A percentile compares a stretch with the other conserved stretches of the same genome.
phyloP scores from a whole-genome alignment of 1,284 basidiomycete species.

The Xerocomus minutiporus region DNA sequence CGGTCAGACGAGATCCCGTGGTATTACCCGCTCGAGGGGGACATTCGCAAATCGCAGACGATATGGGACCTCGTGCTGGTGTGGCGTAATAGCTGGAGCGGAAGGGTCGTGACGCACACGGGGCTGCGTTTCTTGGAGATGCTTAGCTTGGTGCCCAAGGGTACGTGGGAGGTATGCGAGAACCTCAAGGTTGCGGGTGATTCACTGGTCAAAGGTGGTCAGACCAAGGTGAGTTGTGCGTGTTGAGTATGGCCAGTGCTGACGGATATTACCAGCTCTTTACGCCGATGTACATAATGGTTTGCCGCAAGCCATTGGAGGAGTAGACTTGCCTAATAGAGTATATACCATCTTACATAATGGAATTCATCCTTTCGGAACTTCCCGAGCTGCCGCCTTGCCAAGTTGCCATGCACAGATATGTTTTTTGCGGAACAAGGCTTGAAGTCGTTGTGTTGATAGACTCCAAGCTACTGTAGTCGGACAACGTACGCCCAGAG shows the following conservation, averaged over 20 bases:
- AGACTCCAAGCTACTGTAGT: too few relatives aligned
- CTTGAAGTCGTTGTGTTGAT: too few relatives aligned
- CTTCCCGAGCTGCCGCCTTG: too few relatives aligned
- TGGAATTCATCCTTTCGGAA: not conserved
- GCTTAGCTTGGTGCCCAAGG: conserved; percentile 83
- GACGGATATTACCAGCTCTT: conserved; percentile 50
- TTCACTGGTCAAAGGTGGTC: conserved; percentile 81
- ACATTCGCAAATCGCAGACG: conserved; percentile 89
- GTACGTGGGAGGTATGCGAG: conserved; percentile 89
- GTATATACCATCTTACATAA: not conserved
- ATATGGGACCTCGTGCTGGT: conserved; percentile 87
- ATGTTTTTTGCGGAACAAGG: too few relatives aligned
- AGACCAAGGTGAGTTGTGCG: conserved; percentile 63
- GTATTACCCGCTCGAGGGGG: conserved; percentile 97
- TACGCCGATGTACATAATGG: conserved; percentile 75
- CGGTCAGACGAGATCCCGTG: conserved; percentile 80
- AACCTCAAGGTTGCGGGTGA: conserved; percentile 80
- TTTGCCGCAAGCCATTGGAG: conserved; percentile 58
- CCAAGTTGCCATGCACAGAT: too few relatives aligned
- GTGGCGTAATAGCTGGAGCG: conserved; percentile 87
- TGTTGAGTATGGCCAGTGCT: not conserved
- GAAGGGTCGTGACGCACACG: conserved; percentile 83
- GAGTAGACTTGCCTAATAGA: conserved; percentile 1
- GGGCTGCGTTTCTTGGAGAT: conserved; percentile 77
- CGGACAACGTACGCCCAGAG: too few relatives aligned